Percentiles rank a stretch among this genome's conserved stretches.
Evolutionary conservation across 306 rosid genomes (phyloP).

Genomic region (Lotus japonicus): DNA sequence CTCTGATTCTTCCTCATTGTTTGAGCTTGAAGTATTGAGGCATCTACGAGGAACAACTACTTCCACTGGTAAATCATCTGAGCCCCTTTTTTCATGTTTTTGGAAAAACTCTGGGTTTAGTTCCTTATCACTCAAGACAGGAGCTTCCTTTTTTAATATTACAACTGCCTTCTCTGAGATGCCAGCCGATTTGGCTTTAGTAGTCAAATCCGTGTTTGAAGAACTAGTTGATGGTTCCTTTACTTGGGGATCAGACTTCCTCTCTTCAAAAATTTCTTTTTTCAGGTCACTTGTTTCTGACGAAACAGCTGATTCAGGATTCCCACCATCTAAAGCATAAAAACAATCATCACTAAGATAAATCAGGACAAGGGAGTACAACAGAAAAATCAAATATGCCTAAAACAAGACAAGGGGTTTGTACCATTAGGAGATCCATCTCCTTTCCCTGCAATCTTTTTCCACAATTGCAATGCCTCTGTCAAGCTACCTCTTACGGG

Average conservation of each 20-base stretch:
- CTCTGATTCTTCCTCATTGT: slow-evolving; percentile 55
- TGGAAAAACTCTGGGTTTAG: slow-evolving; percentile 91
- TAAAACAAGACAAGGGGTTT: slow-evolving; percentile 49
- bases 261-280: slow-evolving; percentile 38
- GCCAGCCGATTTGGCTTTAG: slow-evolving; percentile 45
- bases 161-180: slow-evolving; percentile 79
- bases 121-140: slow-evolving; percentile 71
- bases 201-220: slow-evolving; percentile 41
- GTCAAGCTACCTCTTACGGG: slow-evolving; percentile 92
- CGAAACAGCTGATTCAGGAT: slow-evolving; percentile 28
- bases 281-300: slow-evolving; percentile 46
- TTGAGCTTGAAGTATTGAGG: slow-evolving; percentile 58
- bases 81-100: slow-evolving; percentile 75
- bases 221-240: slow-evolving; percentile 53
- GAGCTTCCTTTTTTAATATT: slow-evolving; percentile 84
- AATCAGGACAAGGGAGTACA: slow-evolving; percentile 3
- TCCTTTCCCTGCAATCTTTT: slow-evolving; percentile 65
- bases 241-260: slow-evolving; percentile 35
- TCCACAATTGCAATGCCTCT: slow-evolving; percentile 92
- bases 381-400: slow-evolving; percentile 21
- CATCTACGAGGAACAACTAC: slow-evolving; percentile 79
- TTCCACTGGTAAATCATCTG: slow-evolving; percentile 89
- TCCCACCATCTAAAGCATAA: slow-evolving; percentile 43
- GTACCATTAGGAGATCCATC: slow-evolving; percentile 55
- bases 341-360: slow-evolving; percentile 16